phyloP scores from a whole-genome alignment of 306 rosid species.

The Inga laurina region DNA sequence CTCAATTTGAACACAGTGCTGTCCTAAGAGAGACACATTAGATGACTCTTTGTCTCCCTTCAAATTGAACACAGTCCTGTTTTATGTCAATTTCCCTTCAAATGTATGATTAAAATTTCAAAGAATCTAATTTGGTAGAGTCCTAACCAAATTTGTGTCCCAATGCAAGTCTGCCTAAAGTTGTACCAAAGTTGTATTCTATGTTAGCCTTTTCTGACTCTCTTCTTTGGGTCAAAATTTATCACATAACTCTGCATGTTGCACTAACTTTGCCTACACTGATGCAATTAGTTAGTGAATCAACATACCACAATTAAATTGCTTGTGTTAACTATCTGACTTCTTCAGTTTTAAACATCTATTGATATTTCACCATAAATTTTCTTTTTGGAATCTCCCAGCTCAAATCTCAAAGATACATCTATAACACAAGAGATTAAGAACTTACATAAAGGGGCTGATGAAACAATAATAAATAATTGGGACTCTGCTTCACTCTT shows the following conservation, averaged over 20 bases:
- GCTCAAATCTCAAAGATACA: conserved; percentile 42
- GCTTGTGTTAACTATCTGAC: not conserved
- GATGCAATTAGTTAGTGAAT: not conserved
- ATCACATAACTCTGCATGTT: conserved; percentile 36
- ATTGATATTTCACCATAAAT: not conserved
- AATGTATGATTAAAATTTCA: not conserved
- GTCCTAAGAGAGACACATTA: not conserved
- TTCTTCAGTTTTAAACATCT: not conserved
- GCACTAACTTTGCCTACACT: conserved; percentile 23
- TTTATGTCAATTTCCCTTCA: not conserved
- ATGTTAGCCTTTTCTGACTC: not conserved
- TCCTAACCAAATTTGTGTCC: not conserved
- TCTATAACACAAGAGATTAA: conserved; percentile 11
- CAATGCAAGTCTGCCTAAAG: conserved; percentile 33
- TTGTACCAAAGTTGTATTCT: not conserved
- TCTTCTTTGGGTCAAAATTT: conserved; percentile 41
- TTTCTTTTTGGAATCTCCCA: conserved; percentile 9
- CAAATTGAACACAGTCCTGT: not conserved
- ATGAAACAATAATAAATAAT: not conserved
- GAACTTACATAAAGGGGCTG: not conserved
- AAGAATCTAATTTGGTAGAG: not conserved
- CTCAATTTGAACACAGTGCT: not conserved
- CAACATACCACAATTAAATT: not conserved
- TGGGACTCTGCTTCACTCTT: not conserved
- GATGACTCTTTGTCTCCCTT: not conserved